Evolutionary conservation across 768 basidiomycete species (phyloP).

Genomic region (Coprinopsis marcescibilis): DNA sequence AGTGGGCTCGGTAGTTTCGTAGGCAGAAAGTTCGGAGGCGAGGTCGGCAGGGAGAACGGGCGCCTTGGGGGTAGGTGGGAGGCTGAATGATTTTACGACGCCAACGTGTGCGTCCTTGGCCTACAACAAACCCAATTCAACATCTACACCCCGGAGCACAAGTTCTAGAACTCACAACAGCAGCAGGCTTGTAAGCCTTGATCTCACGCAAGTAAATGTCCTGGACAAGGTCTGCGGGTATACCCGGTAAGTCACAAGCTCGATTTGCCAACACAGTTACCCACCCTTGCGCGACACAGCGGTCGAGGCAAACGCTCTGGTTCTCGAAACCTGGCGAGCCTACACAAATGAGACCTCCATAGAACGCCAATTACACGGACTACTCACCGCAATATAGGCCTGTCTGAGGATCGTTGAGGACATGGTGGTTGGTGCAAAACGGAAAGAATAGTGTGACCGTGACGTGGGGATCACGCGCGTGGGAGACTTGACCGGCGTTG

Average conservation of each 20-base stretch:
- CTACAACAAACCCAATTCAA: slow-evolving; percentile 31
- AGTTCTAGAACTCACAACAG: slow-evolving; percentile 46
- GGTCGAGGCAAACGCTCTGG: slow-evolving; percentile 56
- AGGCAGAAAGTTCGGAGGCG: slow-evolving; percentile 81
- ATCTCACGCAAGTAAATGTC: slow-evolving; percentile 89
- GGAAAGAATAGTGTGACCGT: slow-evolving; percentile 32
- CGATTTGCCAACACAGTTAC: slow-evolving; percentile 20
- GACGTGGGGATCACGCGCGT: slow-evolving; percentile 30
- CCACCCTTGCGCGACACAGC: slow-evolving; percentile 59
- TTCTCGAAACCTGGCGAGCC: slow-evolving; percentile 48
- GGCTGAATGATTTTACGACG: slow-evolving; percentile 73
- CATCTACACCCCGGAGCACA: background rate
- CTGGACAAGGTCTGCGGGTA: slow-evolving; percentile 79
- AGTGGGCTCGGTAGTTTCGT: slow-evolving; percentile 76
- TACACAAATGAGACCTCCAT: slow-evolving; percentile 21
- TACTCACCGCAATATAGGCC: slow-evolving; percentile 43
- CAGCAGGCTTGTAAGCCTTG: slow-evolving; percentile 79
- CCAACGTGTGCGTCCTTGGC: slow-evolving; percentile 89
- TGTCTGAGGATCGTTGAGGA: slow-evolving; percentile 57
- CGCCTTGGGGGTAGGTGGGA: slow-evolving; percentile 67
- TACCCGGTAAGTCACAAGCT: slow-evolving; percentile 29
- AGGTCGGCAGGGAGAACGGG: slow-evolving; percentile 79
- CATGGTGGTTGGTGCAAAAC: slow-evolving; percentile 51
- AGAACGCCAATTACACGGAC: background rate
- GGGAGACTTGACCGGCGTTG: no score